phyloP scores from a whole-genome alignment of 192 early-diverging fungal genomes.

The Coemansia nantahalensis region DNA sequence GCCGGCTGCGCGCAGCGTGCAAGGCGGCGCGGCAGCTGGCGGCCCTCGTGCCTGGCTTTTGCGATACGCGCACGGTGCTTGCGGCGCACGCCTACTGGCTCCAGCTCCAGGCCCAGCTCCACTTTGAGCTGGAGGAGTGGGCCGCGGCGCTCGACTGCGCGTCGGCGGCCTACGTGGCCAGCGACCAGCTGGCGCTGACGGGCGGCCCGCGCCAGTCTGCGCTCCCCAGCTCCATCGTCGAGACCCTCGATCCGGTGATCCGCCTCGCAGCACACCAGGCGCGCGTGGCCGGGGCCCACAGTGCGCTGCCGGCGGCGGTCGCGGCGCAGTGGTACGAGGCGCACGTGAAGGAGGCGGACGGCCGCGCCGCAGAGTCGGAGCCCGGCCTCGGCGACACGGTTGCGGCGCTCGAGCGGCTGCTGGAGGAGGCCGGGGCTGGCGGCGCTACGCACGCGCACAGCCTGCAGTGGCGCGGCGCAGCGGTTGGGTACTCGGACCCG shows the following conservation, averaged over 20 bases:
- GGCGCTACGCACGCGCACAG: constrained; percentile 9
- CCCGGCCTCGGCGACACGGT: constrained; percentile 9
- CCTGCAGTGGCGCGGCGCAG: constrained; percentile 39
- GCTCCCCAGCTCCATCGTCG: constrained; percentile 20
- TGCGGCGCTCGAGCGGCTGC: constrained; percentile 10
- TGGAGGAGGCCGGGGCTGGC: not conserved
- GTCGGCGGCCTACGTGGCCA: constrained; percentile 19
- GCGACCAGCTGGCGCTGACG: constrained; percentile 20
- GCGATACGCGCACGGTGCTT: constrained; percentile 27
- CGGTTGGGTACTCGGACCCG: constrained; percentile 14
- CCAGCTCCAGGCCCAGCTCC: constrained; percentile 32
- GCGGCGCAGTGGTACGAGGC: constrained; percentile 29
- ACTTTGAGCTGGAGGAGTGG: constrained; percentile 45
- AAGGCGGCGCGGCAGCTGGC: constrained; percentile 31
- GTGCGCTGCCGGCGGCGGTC: constrained; percentile 22
- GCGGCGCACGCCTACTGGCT: constrained; percentile 37
- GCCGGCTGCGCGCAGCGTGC: constrained; percentile 30
- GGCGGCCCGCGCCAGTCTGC: constrained; percentile 36
- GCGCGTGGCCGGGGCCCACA: constrained; percentile 33
- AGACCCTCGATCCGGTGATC: constrained; percentile 37
- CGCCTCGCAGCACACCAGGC: constrained; percentile 43
- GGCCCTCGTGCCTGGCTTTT: constrained; percentile 4
- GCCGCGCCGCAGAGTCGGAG: constrained; percentile 10
- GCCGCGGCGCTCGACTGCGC: constrained; percentile 38
- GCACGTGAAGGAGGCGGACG: constrained; percentile 8